These are phyloP conservation scores for Phytophthora syringae DNA, from an alignment of 352 stramenopile genomes.

Conservation along the genomic window DNA sequence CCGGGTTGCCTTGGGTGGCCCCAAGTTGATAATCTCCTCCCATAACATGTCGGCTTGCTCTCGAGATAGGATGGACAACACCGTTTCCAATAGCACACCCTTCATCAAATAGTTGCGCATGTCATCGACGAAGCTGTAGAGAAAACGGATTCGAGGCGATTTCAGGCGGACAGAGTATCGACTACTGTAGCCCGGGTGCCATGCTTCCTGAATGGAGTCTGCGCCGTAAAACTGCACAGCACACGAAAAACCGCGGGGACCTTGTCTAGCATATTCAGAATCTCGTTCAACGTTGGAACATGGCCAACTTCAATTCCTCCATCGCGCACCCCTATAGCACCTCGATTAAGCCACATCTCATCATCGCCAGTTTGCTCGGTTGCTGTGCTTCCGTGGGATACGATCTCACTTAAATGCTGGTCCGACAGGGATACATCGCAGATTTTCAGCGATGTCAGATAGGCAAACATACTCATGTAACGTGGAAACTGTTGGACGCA, in stretches of 20 bases:
- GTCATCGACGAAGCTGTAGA: conserved; percentile 86
- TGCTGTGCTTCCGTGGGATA: conserved; percentile 50
- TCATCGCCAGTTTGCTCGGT: conserved; percentile 30
- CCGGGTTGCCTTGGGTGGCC: conserved; percentile 30
- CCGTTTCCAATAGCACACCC: conserved; percentile 66
- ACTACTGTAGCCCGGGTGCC: conserved; percentile 84
- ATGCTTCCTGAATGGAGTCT: conserved; percentile 77
- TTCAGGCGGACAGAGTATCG: conserved; percentile 76
- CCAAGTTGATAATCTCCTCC: conserved; percentile 78
- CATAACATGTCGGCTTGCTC: conserved; percentile 70
- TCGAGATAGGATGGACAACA: conserved; percentile 65
- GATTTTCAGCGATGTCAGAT: conserved; percentile 78
- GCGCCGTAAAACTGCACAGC: conserved; percentile 79
- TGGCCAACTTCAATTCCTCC: conserved; percentile 41
- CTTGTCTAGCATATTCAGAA: conserved; percentile 55
- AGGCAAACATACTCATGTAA: conserved; percentile 76
- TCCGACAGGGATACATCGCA: conserved; percentile 69
- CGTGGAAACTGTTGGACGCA: conserved; percentile 74
- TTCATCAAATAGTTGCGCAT: conserved; percentile 78
- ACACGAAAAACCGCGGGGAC: conserved; percentile 81
- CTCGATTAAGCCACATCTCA: conserved; percentile 20
- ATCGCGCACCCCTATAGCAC: conserved; percentile 18
- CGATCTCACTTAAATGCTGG: conserved; percentile 67
- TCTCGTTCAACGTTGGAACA: conserved; percentile 66
- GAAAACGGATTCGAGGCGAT: conserved; percentile 80